Conservation (phyloP, 2,329 filamentous ascomycete genomes). For the Ceratocystis diversiconidia region DNA sequence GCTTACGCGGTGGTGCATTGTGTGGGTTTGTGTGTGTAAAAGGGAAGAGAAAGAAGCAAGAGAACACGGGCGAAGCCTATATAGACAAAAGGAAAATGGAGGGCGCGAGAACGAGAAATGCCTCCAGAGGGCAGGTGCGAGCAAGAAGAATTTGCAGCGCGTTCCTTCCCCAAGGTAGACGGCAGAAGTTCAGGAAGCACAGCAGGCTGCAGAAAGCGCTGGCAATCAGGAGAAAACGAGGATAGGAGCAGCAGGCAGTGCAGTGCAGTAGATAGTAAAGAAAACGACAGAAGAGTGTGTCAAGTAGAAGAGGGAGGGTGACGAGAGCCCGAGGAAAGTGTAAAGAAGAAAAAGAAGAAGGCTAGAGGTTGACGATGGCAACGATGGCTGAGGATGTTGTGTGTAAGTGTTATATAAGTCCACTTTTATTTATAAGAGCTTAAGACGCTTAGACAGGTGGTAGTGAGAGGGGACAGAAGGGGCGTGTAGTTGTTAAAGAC, state of each 20-base stretch:
- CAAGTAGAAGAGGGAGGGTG: background rate
- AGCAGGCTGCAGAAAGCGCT: background rate
- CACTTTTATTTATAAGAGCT: background rate
- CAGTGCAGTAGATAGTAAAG: too few species aligned
- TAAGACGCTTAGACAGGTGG: background rate
- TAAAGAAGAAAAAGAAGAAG: background rate
- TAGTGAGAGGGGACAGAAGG: background rate
- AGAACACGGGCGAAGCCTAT: background rate
- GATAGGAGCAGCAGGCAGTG: too few species aligned
- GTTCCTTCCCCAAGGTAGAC: background rate
- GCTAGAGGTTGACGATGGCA: background rate
- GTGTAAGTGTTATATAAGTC: conserved; percentile 1
- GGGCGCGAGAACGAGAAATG: background rate
- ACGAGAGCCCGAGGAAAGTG: background rate
- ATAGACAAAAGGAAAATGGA: too few species aligned
- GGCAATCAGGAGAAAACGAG: background rate
- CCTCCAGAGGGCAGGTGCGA: background rate
- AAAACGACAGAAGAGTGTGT: too few species aligned
- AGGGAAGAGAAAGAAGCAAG: background rate
- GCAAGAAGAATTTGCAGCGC: conserved; percentile 2
- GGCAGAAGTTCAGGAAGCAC: background rate
- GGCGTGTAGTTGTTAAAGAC: background rate
- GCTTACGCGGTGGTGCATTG: conserved; percentile 44
- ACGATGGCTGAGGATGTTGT: background rate
- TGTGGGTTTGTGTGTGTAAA: conserved; percentile 18